A percentile compares a stretch with the other conserved stretches of the same genome.
Evolutionary conservation across 352 stramenopile species (phyloP).

Genomic region (Globisporangium barbulae): DNA sequence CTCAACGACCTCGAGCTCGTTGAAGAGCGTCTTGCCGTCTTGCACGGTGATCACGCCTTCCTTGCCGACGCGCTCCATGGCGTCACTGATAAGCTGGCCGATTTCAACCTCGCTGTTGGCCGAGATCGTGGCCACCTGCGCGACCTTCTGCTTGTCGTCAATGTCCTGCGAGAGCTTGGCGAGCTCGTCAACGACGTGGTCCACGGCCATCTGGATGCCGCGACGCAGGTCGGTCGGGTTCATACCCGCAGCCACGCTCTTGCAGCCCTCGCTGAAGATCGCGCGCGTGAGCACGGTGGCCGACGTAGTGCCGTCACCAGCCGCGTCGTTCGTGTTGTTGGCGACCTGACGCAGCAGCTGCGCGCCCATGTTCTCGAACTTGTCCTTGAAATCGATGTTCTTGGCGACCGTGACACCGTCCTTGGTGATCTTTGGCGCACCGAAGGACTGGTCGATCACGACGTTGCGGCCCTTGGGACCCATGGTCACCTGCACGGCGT

Average conservation of each 20-base stretch:
- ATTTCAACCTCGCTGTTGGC: slow-evolving; percentile 99
- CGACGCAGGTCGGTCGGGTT: slow-evolving; percentile 99
- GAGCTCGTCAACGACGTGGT: slow-evolving; percentile 95
- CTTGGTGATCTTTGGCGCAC: slow-evolving; percentile 79
- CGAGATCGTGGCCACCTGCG: slow-evolving; percentile 99
- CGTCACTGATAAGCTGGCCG: slow-evolving; percentile 96
- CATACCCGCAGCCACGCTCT: slow-evolving; percentile 98
- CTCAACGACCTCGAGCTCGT: slow-evolving; percentile 99
- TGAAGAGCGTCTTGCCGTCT: slow-evolving; percentile 99
- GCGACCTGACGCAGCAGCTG: slow-evolving; percentile 79
- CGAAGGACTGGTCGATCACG: slow-evolving; percentile 97
- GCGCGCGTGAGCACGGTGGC: slow-evolving; percentile 98
- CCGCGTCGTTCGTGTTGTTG: slow-evolving; percentile 99
- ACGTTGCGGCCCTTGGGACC: slow-evolving; percentile 99
- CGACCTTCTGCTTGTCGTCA: slow-evolving; percentile 98
- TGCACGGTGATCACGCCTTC: slow-evolving; percentile 98
- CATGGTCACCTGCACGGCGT: slow-evolving; percentile 99
- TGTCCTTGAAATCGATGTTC: slow-evolving; percentile 76
- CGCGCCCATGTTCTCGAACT: slow-evolving; percentile 81
- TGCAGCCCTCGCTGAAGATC: slow-evolving; percentile 99
- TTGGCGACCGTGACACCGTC: slow-evolving; percentile 74
- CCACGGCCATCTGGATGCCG: slow-evolving; percentile 97
- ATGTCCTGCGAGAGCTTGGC: slow-evolving; percentile 96
- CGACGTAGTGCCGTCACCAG: slow-evolving; percentile 99
- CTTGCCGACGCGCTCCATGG: slow-evolving; percentile 99